These are phyloP conservation scores for Lumnitzera littorea DNA, from an alignment of 345 rosid genomes.

Conservation along the genomic window DNA sequence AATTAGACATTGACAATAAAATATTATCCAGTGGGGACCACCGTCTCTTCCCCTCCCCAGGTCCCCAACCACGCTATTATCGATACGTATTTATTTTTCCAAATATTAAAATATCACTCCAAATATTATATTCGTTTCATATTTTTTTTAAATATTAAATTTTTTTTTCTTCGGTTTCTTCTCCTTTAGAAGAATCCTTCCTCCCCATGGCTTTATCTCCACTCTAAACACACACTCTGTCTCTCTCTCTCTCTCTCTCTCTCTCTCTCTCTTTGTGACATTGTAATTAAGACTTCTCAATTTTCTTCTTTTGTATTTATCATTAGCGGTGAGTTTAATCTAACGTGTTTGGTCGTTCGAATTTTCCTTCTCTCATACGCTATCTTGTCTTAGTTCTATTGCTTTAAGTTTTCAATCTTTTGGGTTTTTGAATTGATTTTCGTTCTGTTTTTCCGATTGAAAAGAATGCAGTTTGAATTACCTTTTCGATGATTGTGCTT, in stretches of 20 bases:
- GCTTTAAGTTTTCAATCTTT: too few species aligned
- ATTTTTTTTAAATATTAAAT: constrained; percentile 8
- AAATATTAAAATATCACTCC: background rate
- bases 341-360: too few species aligned
- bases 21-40: constrained; percentile 31
- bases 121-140: constrained; percentile 6
- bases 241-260: constrained; percentile 6
- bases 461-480: too few species aligned
- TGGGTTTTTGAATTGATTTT: too few species aligned
- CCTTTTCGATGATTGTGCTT: too few species aligned
- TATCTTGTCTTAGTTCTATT: too few species aligned
- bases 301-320: too few species aligned
- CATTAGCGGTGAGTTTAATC: too few species aligned
- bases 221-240: constrained; percentile 13
- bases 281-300: too few species aligned
- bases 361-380: too few species aligned
- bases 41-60: constrained; percentile 36
- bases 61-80: constrained; percentile 21
- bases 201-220: constrained; percentile 32
- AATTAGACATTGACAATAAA: background rate
- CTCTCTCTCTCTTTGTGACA: background rate
- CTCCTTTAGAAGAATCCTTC: constrained; percentile 41
- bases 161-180: constrained; percentile 30
- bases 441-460: too few species aligned
- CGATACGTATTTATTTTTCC: constrained; percentile 1